Percentiles rank a stretch among this genome's conserved stretches.
Conservation (phyloP, 352 stramenopile genomes). For the Pythium dissotocum region DNA sequence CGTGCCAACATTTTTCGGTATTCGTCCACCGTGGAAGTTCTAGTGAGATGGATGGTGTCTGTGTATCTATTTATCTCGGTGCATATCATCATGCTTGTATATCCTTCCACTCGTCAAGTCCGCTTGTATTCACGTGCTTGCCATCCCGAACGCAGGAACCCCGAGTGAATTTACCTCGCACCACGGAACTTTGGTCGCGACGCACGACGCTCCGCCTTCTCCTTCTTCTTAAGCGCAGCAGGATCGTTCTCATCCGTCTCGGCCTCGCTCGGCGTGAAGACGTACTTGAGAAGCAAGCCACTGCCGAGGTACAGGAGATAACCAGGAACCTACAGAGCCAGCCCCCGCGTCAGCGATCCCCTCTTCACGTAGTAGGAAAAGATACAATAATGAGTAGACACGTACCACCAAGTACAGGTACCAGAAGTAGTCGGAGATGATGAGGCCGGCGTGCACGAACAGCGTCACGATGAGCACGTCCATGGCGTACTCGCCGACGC, state of each 20-base stretch:
- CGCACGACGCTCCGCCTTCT: constrained; percentile 62
- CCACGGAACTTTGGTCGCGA: constrained; percentile 27
- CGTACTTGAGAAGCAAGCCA: constrained; percentile 77
- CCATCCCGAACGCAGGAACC: neutral
- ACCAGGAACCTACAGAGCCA: constrained; percentile 57
- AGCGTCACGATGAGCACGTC: constrained; percentile 84
- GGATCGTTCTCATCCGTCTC: constrained; percentile 57
- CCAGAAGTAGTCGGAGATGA: constrained; percentile 90
- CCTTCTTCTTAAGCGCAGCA: constrained; percentile 63
- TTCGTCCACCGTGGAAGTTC: constrained; percentile 28
- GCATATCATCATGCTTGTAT: neutral
- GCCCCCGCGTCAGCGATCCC: neutral
- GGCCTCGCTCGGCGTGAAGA: constrained; percentile 64
- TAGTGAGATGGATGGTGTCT: neutral
- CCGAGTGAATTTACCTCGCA: constrained; percentile 15
- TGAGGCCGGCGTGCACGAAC: constrained; percentile 69
- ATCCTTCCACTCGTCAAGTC: neutral
- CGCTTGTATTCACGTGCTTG: neutral
- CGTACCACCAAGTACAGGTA: constrained; percentile 73
- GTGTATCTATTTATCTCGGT: constrained; percentile 15
- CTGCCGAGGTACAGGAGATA: constrained; percentile 83
- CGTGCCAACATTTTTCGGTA: constrained; percentile 15
- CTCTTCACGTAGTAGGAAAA: neutral
- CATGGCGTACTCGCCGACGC: constrained; percentile 81
- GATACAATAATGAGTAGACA: constrained; percentile 2